Percentiles rank a stretch among this genome's conserved stretches.
phyloP scores from a whole-genome alignment of 495 filamentous ascomycete genomes.

The Cenococcum geophilum region DNA sequence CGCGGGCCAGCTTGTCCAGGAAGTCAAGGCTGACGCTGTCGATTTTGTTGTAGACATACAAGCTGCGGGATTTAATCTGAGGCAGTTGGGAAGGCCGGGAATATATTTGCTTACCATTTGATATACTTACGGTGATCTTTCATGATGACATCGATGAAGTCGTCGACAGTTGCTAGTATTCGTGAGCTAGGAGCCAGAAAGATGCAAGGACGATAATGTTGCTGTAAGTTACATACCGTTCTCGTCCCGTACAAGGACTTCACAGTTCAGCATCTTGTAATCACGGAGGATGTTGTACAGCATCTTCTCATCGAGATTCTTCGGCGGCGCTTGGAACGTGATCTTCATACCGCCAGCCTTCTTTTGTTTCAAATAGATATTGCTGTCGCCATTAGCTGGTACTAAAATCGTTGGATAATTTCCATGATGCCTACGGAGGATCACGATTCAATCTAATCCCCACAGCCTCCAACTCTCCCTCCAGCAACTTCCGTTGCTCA shows the following conservation, averaged over 20 bases:
- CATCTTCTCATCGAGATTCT: slow-evolving; percentile 93
- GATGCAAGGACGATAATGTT: not conserved
- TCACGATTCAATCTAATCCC: slow-evolving; percentile 91
- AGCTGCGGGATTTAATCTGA: slow-evolving; percentile 45
- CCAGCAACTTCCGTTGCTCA: slow-evolving; percentile 84
- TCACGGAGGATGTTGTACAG: slow-evolving; percentile 92
- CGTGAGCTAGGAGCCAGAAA: not conserved
- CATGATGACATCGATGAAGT: slow-evolving; percentile 99
- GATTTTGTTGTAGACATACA: slow-evolving; percentile 99
- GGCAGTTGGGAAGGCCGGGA: not conserved
- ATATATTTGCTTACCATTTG: slow-evolving; percentile 48
- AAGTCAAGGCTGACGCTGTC: slow-evolving; percentile 91
- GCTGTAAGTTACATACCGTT: slow-evolving; percentile 48
- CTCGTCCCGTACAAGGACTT: slow-evolving; percentile 91
- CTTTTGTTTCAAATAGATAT: slow-evolving; percentile 97
- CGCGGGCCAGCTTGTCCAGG: slow-evolving; percentile 83
- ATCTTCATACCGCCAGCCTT: slow-evolving; percentile 99
- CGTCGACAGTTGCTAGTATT: slow-evolving; percentile 78
- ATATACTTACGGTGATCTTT: slow-evolving; percentile 98
- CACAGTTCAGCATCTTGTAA: slow-evolving; percentile 98
- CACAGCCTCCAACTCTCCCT: slow-evolving; percentile 91
- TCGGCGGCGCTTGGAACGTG: slow-evolving; percentile 84
- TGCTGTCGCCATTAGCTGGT: slow-evolving; percentile 46
- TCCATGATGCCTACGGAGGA: slow-evolving; percentile 39
- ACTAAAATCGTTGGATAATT: not conserved